Base-by-base conservation (phyloP, 2,329 filamentous ascomycete genomes). In the Paradendryphiella salina region DNA sequence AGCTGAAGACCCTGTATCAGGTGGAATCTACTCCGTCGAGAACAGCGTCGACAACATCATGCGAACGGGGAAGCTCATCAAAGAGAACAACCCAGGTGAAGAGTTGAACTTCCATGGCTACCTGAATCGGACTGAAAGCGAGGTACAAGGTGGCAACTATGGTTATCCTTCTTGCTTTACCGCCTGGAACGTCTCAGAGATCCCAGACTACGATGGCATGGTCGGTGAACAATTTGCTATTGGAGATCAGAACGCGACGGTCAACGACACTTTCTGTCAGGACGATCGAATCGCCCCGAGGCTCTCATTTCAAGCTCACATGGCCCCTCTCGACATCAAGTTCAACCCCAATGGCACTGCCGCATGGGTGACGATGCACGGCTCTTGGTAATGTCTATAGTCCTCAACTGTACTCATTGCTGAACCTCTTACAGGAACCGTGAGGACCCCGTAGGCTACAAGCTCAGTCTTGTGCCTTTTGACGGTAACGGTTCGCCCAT, bases 31-130 rank as follows among this genome's bases (percentile, higher is more conserved):
- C 60, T 74, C 73, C 14, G 85, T 90, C 6, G 88, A 90, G 71
- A 90, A 90, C 71, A 86, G 82, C 1, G 84, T 84, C 7, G 87
- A 90, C 69, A 71, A 87, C 31, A 76, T 89, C 13, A 72, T 73
- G 11, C 79, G 87, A 26, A 71, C 79, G 39, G 81, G 80, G 8
- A 59, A 77, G n/a, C 84, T 87, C 53, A 80, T 89, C 36, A 84
- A 87, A 59, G 70, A 82, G 52, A 78, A 88, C 61, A 90, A 90
- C 63, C 87, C 87, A 0, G 87, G 80, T 13, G 88, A 90, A 65
- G 85, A 90, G 71, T 72, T 91, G 68, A 90, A 90, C 70, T 89
- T 83, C 67, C 82, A 87, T 52, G 87, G 87, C 3, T 80, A 79
- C 50, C 74, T 88, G 3, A 80, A 81, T 36, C 77, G 77, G n/a